Base-by-base conservation (phyloP, 1,139 yeast species). In the Scheffersomyces stambukii region DNA sequence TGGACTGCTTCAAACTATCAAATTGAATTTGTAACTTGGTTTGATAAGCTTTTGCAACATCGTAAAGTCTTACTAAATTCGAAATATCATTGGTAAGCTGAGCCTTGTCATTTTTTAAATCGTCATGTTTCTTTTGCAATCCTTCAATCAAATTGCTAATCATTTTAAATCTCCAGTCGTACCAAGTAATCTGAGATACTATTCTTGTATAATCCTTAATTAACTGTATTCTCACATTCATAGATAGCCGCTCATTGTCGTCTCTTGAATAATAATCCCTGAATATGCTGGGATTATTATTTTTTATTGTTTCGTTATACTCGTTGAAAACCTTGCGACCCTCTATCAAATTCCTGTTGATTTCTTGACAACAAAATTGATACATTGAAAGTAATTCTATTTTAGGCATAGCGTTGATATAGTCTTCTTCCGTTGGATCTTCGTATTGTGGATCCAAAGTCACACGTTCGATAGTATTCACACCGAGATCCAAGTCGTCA, bases 131-230 rank as follows among this genome's bases (percentile, higher is more conserved):
- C 21, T 47, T 50, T 17, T 54, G 48, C 21, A 72, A 48, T 27
- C 64, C 71, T 15, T 49, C 49, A 21, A 64, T 42, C 13, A 74
- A 52, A 28, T 52, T 61, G 35, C 40, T 35, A 1, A 70, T 52
- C 23, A 75, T 50, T 35, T 70, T 69, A n/a, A 57, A 50, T 37
- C 81, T 51, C 82, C 82, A 76, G 22, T 60, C 66, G 41, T 73
- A 75, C 81, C 81, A 77, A 1, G 70, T 67, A 13, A 62, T 63
- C 33, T 60, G 64, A 3, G 81, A 73, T 42, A 70, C 70, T 22
- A 59, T 61, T 19, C 78, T 57, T 3, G 80, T 60, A 35, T 50
- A 65, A 29, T 70, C 75, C 44, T 72, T 73, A 30, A 75, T 50
- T 16, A 64, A 45, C 22, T 61, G 66, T 29, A 76, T 59, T 25